phyloP scores from a whole-genome alignment of 371 early-diverging fungal species.

The Mortierella sp. region DNA sequence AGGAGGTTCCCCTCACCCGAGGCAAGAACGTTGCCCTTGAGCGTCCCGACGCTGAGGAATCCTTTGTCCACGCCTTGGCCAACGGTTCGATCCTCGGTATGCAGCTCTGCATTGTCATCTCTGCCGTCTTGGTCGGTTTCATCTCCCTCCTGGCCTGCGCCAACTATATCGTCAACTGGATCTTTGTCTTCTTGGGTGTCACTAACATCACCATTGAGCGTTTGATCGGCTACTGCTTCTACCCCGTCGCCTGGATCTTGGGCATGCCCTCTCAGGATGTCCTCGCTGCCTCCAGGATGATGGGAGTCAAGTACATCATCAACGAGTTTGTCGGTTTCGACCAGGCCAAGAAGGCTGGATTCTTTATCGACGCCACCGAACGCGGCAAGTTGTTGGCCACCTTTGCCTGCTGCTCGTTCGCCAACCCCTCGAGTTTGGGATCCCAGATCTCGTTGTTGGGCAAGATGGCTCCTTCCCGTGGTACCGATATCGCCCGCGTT shows the following conservation, averaged over 20 bases:
- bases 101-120: slow-evolving; percentile 79
- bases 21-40: slow-evolving; percentile 71
- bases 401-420: slow-evolving; percentile 92
- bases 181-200: slow-evolving; percentile 82
- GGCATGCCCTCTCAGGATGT: slow-evolving; percentile 79
- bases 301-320: slow-evolving; percentile 89
- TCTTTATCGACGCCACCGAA: slow-evolving; percentile 34
- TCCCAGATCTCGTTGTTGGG: slow-evolving; percentile 89
- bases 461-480: slow-evolving; percentile 85
- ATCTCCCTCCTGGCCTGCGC: slow-evolving; percentile 77
- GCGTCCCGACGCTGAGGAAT: slow-evolving; percentile 74
- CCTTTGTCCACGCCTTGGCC: slow-evolving; percentile 87
- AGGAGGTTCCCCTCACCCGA: slow-evolving; percentile 82
- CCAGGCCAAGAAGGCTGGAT: slow-evolving; percentile 16
- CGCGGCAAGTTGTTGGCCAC: slow-evolving; percentile 72
- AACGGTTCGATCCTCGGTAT: slow-evolving; percentile 90
- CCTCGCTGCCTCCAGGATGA: slow-evolving; percentile 75
- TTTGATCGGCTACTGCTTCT: slow-evolving; percentile 82
- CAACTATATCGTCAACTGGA: slow-evolving; percentile 80
- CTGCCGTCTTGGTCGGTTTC: slow-evolving; percentile 83
- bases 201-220: slow-evolving; percentile 71
- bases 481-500: slow-evolving; percentile 80
- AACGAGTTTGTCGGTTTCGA: slow-evolving; percentile 92
- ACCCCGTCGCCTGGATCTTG: slow-evolving; percentile 85
- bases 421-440: slow-evolving; percentile 90